Evolutionary conservation across 192 early-diverging fungal genomes (phyloP).

Genomic region (Backusella macrospora): DNA sequence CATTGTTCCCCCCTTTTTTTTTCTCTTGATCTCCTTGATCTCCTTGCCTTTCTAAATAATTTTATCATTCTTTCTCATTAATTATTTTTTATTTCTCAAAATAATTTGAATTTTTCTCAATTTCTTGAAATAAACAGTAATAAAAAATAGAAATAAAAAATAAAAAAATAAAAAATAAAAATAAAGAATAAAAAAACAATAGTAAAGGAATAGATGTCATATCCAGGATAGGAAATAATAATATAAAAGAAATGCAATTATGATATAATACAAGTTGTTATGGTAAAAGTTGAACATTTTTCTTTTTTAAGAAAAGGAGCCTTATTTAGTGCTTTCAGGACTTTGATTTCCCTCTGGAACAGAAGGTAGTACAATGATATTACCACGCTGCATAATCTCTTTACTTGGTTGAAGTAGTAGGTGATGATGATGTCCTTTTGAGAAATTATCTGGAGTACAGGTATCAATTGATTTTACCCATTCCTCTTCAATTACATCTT

Average conservation of each 20-base stretch:
- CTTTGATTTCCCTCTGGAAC: not conserved
- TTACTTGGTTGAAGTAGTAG: constrained; percentile 23
- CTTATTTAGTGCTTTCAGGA: not conserved
- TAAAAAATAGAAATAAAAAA: too few relatives aligned
- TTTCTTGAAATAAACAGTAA: too few relatives aligned
- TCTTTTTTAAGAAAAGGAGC: not conserved
- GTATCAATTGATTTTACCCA: constrained; percentile 73
- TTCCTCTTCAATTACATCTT: constrained; percentile 66
- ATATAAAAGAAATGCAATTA: not conserved
- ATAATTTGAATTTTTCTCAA: too few relatives aligned
- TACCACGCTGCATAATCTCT: constrained; percentile 19
- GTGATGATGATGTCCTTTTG: constrained; percentile 32
- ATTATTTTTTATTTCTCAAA: too few relatives aligned
- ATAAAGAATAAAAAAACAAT: not conserved
- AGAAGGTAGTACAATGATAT: constrained; percentile 24
- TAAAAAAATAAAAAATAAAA: too few relatives aligned
- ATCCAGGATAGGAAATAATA: not conserved
- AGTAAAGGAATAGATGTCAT: not conserved
- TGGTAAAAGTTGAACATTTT: not conserved
- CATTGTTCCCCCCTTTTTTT: too few relatives aligned
- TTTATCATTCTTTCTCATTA: too few relatives aligned
- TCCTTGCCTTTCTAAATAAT: too few relatives aligned
- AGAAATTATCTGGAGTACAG: constrained; percentile 38
- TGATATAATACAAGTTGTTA: constrained; percentile 4
- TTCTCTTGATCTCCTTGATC: too few relatives aligned